Conservation (phyloP, 768 basidiomycete species). For the Rhodotorula diobovata region DNA sequence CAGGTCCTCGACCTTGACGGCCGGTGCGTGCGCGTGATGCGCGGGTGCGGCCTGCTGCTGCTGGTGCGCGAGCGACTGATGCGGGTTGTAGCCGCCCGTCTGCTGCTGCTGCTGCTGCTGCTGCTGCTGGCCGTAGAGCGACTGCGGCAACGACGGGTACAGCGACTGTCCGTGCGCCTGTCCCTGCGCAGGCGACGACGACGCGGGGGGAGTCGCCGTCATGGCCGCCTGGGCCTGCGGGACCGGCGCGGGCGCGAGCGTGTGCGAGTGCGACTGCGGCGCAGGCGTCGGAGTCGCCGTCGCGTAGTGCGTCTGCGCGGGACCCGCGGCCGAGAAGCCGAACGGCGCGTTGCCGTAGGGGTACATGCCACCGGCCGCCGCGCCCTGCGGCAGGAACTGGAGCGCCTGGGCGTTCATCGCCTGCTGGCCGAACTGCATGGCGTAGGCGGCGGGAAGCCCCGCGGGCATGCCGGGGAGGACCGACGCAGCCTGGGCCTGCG, state of each 20-base stretch:
- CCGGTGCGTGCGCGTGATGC: background rate
- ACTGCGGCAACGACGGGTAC: conserved; percentile 19
- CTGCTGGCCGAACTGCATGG: conserved; percentile 21
- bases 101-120: background rate
- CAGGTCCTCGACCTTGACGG: conserved; percentile 19
- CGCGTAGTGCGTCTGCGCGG: conserved; percentile 4
- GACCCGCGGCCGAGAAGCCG: conserved; percentile 9
- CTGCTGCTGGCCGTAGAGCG: background rate
- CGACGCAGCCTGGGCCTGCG: conserved; percentile 19
- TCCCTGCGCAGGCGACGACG: background rate
- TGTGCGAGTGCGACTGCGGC: background rate
- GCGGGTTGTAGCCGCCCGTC: background rate
- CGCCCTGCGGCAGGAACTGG: conserved; percentile 15
- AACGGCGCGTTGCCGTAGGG: conserved; percentile 1
- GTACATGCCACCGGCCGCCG: background rate
- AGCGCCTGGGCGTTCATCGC: conserved; percentile 6
- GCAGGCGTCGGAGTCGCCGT: background rate
- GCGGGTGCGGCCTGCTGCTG: background rate
- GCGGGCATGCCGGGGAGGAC: conserved; percentile 8
- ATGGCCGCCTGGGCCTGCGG: background rate
- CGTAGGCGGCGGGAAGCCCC: conserved; percentile 9
- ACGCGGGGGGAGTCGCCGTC: conserved; percentile 7
- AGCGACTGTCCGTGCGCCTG: conserved; percentile 4
- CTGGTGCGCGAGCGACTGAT: background rate
- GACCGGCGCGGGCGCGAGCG: background rate